A percentile compares a stretch with the other conserved stretches of the same genome.
Evolutionary conservation across 2,329 filamentous ascomycete species (phyloP).

Genomic region (Cordyceps fumosorosea): DNA sequence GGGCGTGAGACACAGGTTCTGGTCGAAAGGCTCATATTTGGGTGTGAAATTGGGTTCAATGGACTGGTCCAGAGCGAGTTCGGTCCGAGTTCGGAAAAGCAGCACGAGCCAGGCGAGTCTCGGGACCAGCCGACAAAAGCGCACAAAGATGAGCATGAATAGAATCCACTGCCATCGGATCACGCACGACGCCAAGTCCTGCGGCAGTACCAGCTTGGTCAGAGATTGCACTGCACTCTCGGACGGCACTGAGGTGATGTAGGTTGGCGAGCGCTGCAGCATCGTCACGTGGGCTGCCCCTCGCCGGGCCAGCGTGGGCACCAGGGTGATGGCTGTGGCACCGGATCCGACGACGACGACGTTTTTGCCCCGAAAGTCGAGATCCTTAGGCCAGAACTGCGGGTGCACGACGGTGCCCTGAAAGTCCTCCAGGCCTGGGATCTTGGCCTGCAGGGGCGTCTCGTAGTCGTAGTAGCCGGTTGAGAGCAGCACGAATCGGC

Average conservation of each 20-base stretch:
- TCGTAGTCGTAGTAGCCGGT: constrained; percentile 62
- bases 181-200: constrained; percentile 36
- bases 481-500: constrained; percentile 47
- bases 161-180: constrained; percentile 41
- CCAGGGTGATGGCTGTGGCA: constrained; percentile 59
- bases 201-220: constrained; percentile 34
- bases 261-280: constrained; percentile 61
- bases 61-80: constrained; percentile 41
- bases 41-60: constrained; percentile 38
- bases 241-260: constrained; percentile 38
- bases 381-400: constrained; percentile 61
- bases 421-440: constrained; percentile 32
- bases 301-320: constrained; percentile 53
- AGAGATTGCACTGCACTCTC: constrained; percentile 19
- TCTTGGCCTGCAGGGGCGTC: constrained; percentile 46
- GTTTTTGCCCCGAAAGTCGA: constrained; percentile 59
- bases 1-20: constrained; percentile 55
- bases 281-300: constrained; percentile 55
- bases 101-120: constrained; percentile 36
- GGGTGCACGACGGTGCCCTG: constrained; percentile 51
- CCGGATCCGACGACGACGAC: constrained; percentile 62
- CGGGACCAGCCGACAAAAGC: constrained; percentile 46
- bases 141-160: constrained; percentile 32
- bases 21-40: constrained; percentile 55
- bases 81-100: constrained; percentile 29